Conservation (phyloP, 257 asterid species). For the Plantago ovata region DNA sequence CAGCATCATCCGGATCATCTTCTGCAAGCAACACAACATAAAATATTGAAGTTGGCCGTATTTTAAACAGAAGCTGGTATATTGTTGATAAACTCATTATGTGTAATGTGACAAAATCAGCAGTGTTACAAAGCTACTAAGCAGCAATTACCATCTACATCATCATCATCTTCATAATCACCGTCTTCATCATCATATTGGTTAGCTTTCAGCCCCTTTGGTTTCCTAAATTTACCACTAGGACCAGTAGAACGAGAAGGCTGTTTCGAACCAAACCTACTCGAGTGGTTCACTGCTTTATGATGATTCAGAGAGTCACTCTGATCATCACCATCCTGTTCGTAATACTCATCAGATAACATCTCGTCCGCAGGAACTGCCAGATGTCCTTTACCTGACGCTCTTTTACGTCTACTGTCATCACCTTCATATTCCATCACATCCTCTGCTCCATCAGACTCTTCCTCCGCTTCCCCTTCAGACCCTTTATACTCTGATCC, state of each 20-base stretch:
- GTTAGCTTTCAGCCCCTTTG: conserved; percentile 45
- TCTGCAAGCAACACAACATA: conserved; percentile 46
- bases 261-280: conserved; percentile 52
- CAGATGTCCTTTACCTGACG: conserved; percentile 41
- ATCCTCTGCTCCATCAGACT: conserved; percentile 57
- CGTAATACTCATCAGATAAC: conserved; percentile 97
- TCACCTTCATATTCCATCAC: conserved; percentile 56
- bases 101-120: background rate
- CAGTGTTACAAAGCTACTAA: conserved; percentile 2
- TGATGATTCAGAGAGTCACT: conserved; percentile 64
- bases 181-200: conserved; percentile 49
- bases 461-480: conserved; percentile 49
- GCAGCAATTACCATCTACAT: conserved; percentile 38
- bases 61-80: conserved; percentile 5
- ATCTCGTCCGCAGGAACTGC: conserved; percentile 74
- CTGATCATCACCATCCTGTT: conserved; percentile 89
- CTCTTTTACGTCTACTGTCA: conserved; percentile 35
- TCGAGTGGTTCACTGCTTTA: conserved; percentile 43
- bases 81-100: conserved; percentile 5
- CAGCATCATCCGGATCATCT: conserved; percentile 93
- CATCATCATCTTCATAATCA: conserved; percentile 51
- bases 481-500: conserved; percentile 89
- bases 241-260: conserved; percentile 41
- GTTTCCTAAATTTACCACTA: conserved; percentile 44
- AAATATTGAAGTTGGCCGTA: conserved; percentile 14